Conservation (phyloP, 345 rosid species). For the Aquilaria yunnanensis region DNA sequence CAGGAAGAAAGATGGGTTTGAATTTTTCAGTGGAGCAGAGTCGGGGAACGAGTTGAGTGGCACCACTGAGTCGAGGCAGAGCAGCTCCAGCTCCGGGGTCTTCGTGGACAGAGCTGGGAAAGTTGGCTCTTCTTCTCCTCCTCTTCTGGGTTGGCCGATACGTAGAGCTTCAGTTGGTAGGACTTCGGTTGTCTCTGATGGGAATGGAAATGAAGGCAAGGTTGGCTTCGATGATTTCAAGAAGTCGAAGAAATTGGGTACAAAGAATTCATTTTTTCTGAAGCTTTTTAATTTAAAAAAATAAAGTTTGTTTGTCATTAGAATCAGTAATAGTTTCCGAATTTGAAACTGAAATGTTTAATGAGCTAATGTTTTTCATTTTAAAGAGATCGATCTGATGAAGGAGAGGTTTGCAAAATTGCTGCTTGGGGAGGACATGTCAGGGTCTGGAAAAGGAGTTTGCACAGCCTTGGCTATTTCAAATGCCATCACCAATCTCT, state of each 20-base stretch:
- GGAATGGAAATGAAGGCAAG: conserved; percentile 27
- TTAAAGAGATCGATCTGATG: conserved; percentile 76
- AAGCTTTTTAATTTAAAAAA: not conserved
- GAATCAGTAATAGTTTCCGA: not conserved
- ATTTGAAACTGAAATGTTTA: not conserved
- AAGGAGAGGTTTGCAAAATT: conserved; percentile 92
- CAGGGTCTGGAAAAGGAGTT: conserved; percentile 94
- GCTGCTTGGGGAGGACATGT: conserved; percentile 98
- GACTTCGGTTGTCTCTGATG: conserved; percentile 25
- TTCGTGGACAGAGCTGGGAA: conserved; percentile 7
- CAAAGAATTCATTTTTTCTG: conserved; percentile 33
- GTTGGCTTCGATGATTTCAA: conserved; percentile 25
- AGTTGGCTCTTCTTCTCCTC: conserved; percentile 34
- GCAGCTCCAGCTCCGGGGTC: conserved; percentile 35
- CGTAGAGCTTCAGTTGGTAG: conserved; percentile 56
- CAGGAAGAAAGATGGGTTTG: conserved; percentile 39
- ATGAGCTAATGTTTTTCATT: not conserved
- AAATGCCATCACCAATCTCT: conserved; percentile 92
- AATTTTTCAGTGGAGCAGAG: conserved; percentile 20
- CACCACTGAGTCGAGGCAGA: conserved; percentile 44
- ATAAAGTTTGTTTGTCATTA: not conserved
- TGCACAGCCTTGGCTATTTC: conserved; percentile 85
- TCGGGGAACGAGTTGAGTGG: conserved; percentile 35
- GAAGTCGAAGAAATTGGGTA: conserved; percentile 22
- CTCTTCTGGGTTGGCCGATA: conserved; percentile 92